A percentile compares a stretch with the other conserved stretches of the same genome.
These are phyloP conservation scores for Amaranthus palmeri DNA, from an alignment of 148 eudicot genomes.

Conservation along the genomic window DNA sequence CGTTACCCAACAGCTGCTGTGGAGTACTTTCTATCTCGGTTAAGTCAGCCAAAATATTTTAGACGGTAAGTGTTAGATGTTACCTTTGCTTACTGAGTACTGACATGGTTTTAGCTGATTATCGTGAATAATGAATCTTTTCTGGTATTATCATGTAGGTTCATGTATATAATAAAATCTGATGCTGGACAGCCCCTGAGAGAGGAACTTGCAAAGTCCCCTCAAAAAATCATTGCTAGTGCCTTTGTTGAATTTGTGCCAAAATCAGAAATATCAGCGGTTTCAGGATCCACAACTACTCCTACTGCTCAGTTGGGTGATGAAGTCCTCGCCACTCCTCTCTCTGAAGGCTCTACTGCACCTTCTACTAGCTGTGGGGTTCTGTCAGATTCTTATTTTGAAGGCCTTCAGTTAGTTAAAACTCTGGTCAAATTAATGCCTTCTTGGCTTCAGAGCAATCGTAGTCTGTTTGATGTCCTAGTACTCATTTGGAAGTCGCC, in stretches of 20 bases:
- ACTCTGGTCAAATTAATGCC: constrained; percentile 93
- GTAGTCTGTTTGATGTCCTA: constrained; percentile 68
- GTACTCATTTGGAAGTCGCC: constrained; percentile 93
- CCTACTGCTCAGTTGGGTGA: constrained; percentile 44
- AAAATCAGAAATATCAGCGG: constrained; percentile 46
- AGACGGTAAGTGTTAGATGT: constrained; percentile 49
- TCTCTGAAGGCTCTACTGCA: constrained; percentile 51
- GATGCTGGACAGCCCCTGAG: constrained; percentile 96
- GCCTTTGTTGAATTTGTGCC: constrained; percentile 71
- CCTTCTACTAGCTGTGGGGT: constrained; percentile 35
- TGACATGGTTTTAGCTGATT: background rate
- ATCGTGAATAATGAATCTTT: background rate
- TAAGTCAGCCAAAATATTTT: constrained; percentile 82
- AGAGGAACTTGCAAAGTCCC: constrained; percentile 96
- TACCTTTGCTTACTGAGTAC: background rate
- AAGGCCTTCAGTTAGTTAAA: constrained; percentile 80
- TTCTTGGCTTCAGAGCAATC: constrained; percentile 83
- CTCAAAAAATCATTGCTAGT: constrained; percentile 71
- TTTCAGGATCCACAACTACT: constrained; percentile 50
- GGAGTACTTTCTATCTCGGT: constrained; percentile 93
- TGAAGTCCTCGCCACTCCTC: constrained; percentile 44
- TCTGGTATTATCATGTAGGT: constrained; percentile 38
- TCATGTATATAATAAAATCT: constrained; percentile 87
- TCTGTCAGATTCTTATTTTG: constrained; percentile 79
- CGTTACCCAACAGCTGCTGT: constrained; percentile 77